phyloP scores from a whole-genome alignment of 2,329 filamentous ascomycete species.

The Didymella pomorum region DNA sequence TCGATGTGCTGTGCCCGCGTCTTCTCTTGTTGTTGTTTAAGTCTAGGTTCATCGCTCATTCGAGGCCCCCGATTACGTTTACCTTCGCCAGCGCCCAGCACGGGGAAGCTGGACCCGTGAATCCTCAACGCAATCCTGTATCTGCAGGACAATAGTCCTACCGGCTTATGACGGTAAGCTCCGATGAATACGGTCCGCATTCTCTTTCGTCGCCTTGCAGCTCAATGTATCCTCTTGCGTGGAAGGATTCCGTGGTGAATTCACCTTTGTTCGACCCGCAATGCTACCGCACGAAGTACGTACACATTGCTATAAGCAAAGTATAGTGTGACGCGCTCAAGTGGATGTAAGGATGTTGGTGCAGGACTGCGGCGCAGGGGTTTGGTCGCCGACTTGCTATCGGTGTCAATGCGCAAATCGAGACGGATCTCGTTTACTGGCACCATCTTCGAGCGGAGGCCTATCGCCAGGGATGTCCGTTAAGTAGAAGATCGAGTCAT shows the following conservation, averaged over 20 bases:
- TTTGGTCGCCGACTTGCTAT: constrained; percentile 8
- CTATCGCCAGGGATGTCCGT: background rate
- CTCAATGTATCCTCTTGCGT: background rate
- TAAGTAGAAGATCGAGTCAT: constrained; percentile 1
- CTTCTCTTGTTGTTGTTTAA: background rate
- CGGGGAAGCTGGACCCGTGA: background rate
- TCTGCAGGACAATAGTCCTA: background rate
- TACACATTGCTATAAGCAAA: background rate
- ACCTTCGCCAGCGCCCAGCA: background rate
- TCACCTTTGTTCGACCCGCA: background rate
- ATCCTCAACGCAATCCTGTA: background rate
- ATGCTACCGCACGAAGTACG: background rate
- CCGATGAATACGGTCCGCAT: background rate
- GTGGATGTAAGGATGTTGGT: background rate
- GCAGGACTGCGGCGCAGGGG: constrained; percentile 2
- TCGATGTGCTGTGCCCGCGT: background rate
- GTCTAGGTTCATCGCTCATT: background rate
- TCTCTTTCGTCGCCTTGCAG: background rate
- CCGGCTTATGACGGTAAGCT: background rate
- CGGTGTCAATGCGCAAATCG: constrained; percentile 11
- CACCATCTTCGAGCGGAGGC: background rate
- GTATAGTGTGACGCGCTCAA: background rate
- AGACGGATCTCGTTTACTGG: constrained; percentile 13
- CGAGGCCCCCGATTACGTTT: background rate
- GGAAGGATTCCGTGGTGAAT: background rate